Percentiles rank a stretch among this genome's conserved stretches.
Evolutionary conservation across 768 basidiomycete genomes (phyloP).

Genomic region (Wakefieldia striispora): DNA sequence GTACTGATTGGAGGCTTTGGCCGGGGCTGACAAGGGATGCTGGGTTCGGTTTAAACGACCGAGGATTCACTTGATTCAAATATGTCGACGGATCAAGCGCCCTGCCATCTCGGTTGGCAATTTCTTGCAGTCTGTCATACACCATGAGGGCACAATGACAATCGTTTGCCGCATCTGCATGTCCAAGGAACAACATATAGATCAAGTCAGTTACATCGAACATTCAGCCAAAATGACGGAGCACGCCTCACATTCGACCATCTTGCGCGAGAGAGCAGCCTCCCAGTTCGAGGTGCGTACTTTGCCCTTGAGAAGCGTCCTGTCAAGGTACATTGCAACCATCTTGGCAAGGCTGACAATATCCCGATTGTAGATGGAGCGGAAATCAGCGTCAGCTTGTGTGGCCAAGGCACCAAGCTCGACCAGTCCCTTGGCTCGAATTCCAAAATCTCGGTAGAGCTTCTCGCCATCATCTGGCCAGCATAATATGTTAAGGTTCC

Average conservation of each 20-base stretch:
- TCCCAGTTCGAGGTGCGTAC: slow-evolving; percentile 52
- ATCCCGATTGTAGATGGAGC: slow-evolving; percentile 31
- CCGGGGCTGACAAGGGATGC: neutral
- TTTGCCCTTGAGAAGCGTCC: slow-evolving; percentile 41
- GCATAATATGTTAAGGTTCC: neutral
- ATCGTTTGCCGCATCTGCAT: slow-evolving; percentile 51
- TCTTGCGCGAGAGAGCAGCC: slow-evolving; percentile 32
- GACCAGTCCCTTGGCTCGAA: slow-evolving; percentile 40
- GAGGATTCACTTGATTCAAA: slow-evolving; percentile 28
- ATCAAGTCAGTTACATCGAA: neutral
- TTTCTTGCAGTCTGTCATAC: slow-evolving; percentile 35
- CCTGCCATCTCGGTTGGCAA: slow-evolving; percentile 25
- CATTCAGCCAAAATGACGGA: neutral
- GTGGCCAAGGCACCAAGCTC: slow-evolving; percentile 46
- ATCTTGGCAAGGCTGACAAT: slow-evolving; percentile 45
- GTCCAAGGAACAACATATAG: neutral
- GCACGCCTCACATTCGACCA: slow-evolving; percentile 36
- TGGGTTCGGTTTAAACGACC: neutral
- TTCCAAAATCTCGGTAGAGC: slow-evolving; percentile 45
- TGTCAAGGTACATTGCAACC: slow-evolving; percentile 40
- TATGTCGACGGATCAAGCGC: slow-evolving; percentile 19
- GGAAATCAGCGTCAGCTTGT: slow-evolving; percentile 38
- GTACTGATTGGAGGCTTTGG: slow-evolving; percentile 4
- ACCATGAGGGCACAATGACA: slow-evolving; percentile 47
- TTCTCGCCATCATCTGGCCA: slow-evolving; percentile 47